Base-by-base conservation (phyloP, 2,329 filamentous ascomycete genomes). In the Blastomyces parvus region DNA sequence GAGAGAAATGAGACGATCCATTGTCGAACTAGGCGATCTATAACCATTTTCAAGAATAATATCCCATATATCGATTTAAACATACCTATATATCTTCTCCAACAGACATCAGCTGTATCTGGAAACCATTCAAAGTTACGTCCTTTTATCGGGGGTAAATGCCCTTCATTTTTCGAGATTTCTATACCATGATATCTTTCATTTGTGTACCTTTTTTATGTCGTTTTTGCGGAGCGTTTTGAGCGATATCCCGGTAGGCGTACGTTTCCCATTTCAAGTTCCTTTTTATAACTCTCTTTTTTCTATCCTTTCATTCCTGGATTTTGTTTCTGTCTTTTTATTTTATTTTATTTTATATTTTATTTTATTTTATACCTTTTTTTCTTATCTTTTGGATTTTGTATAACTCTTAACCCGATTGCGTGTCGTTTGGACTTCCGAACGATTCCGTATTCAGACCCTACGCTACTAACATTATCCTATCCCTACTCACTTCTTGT, bases 21-120 rank as follows among this genome's bases (percentile, higher is more conserved):
- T 64, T 44, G 65, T 60, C 44, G 65, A 66, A 56, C 42, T 66
- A 22, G 63, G 65, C 6, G 65, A 66, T 27, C 64, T 66, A 27
- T 66, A 56, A 60, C 14, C 13, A 3, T 13, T 38, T 60, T 40
- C 27, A 50, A 19, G 22, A 4, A 22, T 33, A 50, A 25, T 25
- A 30, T 59, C 22, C 38, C 19, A 30, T 19, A n/a, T 25, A n/a
- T 59, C 17, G 33, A 59, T 59, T 27, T 58, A 58, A 27, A 38
- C 27, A 40, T 57, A 11, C 11, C n/a, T 25, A 25, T n/a, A 36
- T 38, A 38, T 40, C 19, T 13, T n/a, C 7, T n/a, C 6, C 36
- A 27, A 6, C 7, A 6, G 22, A 30, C 46, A 6, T 11, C 5
- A 9, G 11, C 25, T 6, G 57, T 25, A 5, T 25, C 48, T 30